phyloP scores from a whole-genome alignment of 2,329 filamentous ascomycete genomes.

The Nemania bipapillata region DNA sequence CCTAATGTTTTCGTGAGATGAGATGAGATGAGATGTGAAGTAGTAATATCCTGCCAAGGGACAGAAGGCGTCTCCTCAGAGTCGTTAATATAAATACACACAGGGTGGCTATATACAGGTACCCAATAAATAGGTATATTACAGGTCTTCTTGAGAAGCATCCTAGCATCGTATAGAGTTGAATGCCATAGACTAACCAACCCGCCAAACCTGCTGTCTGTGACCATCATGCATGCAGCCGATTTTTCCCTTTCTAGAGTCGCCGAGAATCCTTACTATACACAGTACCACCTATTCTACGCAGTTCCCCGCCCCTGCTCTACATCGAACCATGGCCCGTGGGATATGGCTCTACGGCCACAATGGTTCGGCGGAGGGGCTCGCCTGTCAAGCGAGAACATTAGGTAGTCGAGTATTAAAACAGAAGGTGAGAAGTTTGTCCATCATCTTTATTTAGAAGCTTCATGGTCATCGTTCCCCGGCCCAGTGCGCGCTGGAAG shows the following conservation, averaged over 20 bases:
- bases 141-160: slow-evolving; percentile 33
- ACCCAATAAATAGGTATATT: slow-evolving; percentile 37
- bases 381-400: slow-evolving; percentile 14
- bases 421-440: slow-evolving; percentile 27
- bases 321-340: slow-evolving; percentile 23
- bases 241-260: slow-evolving; percentile 35
- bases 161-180: slow-evolving; percentile 25
- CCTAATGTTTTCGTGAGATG: too few species aligned
- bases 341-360: slow-evolving; percentile 32
- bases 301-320: slow-evolving; percentile 5
- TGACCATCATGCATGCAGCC: slow-evolving; percentile 36
- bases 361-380: slow-evolving; percentile 20
- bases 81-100: slow-evolving; percentile 40
- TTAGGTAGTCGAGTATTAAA: slow-evolving; percentile 35
- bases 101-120: slow-evolving; percentile 39
- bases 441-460: slow-evolving; percentile 20
- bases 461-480: slow-evolving; percentile 18
- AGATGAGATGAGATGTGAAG: neutral
- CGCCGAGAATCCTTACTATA: slow-evolving; percentile 37
- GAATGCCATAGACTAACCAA: slow-evolving; percentile 24
- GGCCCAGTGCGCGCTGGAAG: too few species aligned
- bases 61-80: neutral
- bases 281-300: slow-evolving; percentile 32
- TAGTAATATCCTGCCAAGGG: neutral
- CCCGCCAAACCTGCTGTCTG: slow-evolving; percentile 29